These are phyloP conservation scores for Aspergillus ibericus DNA, from an alignment of 2,329 filamentous ascomycete genomes.

Conservation along the genomic window DNA sequence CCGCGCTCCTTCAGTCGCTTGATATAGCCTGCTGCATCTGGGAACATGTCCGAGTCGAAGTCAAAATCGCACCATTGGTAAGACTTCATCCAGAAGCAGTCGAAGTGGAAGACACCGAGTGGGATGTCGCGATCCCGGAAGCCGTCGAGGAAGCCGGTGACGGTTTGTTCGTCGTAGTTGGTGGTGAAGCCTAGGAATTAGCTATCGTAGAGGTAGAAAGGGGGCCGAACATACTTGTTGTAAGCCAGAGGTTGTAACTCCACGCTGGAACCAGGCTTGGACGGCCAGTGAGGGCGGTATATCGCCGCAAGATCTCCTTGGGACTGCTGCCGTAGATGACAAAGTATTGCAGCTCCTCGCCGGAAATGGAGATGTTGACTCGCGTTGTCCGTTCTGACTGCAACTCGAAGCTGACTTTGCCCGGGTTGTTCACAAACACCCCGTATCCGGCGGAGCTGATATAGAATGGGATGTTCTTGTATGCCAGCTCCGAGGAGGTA, in stretches of 20 bases:
- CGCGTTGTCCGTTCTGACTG: conserved; percentile 71
- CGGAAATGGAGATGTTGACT: conserved; percentile 68
- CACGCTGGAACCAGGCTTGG: conserved; percentile 67
- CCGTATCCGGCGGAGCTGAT: conserved; percentile 68
- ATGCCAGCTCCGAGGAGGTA: conserved; percentile 41
- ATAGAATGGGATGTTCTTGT: conserved; percentile 46
- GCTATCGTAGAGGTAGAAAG: not conserved
- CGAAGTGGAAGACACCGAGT: conserved; percentile 72
- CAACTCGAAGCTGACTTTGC: conserved; percentile 69
- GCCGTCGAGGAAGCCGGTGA: conserved; percentile 65
- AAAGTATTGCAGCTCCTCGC: conserved; percentile 71
- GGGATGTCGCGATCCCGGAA: conserved; percentile 66
- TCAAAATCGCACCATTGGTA: conserved; percentile 76
- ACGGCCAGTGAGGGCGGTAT: conserved; percentile 66
- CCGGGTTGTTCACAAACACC: conserved; percentile 70
- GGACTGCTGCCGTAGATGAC: conserved; percentile 70
- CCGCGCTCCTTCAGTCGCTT: conserved; percentile 62
- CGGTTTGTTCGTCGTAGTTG: conserved; percentile 68
- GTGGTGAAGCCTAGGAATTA: conserved; percentile 62
- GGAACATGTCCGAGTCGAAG: conserved; percentile 68
- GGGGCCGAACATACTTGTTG: conserved; percentile 50
- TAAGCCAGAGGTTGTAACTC: conserved; percentile 76
- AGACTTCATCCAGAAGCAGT: conserved; percentile 75
- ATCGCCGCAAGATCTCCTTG: conserved; percentile 69
- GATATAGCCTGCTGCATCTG: conserved; percentile 66